Evolutionary conservation across 2,329 filamentous ascomycete species (phyloP), one percentile per base, ranked within the genome.

Genomic region (Aspergillus sp.): DNA sequence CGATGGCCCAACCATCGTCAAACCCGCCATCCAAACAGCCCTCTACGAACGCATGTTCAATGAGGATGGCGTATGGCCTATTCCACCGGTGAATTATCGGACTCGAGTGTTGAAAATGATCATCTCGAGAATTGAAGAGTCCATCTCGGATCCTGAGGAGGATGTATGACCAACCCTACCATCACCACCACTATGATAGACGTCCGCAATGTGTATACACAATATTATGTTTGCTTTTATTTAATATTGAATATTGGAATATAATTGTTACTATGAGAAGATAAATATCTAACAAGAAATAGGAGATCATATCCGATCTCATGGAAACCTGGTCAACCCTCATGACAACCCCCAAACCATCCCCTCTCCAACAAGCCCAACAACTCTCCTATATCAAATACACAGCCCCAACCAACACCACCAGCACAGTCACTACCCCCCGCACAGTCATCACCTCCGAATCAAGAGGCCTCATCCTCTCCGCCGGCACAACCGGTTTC

Each of bases 291-390:
- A 27, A 11, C 9, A 29, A 41, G 33, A 27, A 37, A 50, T 68
- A 96, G 90, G 89, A 85, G 64, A 83, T 95, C 37, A 89, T 85
- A 49, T 88, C 95, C 66, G 76, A 85, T 64, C 77, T 96, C 57
- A 87, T 91, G 77, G 73, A 74, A 43, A 72, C 75, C 32, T 76
- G 94, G 53, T 81, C 83, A 42, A 66, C 73, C 47, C 74, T 93
- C 26, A 74, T 94, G 45, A 73, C 76, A 13, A 73, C 76, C 28
- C 79, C 81, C 11, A 67, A 86, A 11, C 81, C 79, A n/a, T 75
- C 82, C 13, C 82, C 89, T 59, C 63, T 76, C 27, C 70, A 75
- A 33, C 78, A 83, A 44, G 86, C 81, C 26, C 88, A 90, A 66
- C 61, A 82, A 56, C 86, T 86, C 61, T 81, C 81, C 29, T 85